Evolutionary conservation across 192 early-diverging fungal genomes (phyloP), one percentile per base, ranked within the genome.

Genomic region (Umbelopsis isabellina): DNA sequence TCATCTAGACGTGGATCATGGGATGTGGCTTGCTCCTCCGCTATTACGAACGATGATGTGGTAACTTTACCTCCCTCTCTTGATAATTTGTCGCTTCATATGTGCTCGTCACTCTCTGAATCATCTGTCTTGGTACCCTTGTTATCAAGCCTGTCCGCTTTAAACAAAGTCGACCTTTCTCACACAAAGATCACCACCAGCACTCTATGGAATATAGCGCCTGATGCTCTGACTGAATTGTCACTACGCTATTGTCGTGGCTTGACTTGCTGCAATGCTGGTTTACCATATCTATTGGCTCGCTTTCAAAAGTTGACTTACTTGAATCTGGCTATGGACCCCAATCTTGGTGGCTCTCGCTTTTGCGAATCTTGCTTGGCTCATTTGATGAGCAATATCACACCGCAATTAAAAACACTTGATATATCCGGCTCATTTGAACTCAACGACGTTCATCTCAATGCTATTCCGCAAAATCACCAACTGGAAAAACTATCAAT

Each of bases 381-480:
- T 15, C 55, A 61, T 18, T 37, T 61, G 9, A 61, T 35, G 27
- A 35, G 13, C 30, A 30, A 61, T 12, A 25, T 61, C 25, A 8
- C 55, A 2, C 55, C 25, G 13, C 9, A 35, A 8, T 18, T 61
- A 30, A 61, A 22, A 2, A 61, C 30, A 16, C 33, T 61, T 16
- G 55, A 61, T 18, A 61, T 61, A 35, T 61, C 55, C 8, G 55
- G 55, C 30, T 61, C 55, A 12, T 35, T 61, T 30, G 55, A 61
- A 35, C 33, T 61, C 12, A 61, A 27, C 30, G 55, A 61, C 18
- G 30, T 3, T 2, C 55, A 61, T 61, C 27, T 61, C 7, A 30
- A 25, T 16, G 55, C 55, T 35, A 61, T 61, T 1, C 25, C 25
- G 2, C 30, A 61, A 30, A 61, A 30, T 16, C 55, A 61, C 13